phyloP scores from a whole-genome alignment of 2,329 filamentous ascomycete species.

The Dissoconium aciculare region DNA sequence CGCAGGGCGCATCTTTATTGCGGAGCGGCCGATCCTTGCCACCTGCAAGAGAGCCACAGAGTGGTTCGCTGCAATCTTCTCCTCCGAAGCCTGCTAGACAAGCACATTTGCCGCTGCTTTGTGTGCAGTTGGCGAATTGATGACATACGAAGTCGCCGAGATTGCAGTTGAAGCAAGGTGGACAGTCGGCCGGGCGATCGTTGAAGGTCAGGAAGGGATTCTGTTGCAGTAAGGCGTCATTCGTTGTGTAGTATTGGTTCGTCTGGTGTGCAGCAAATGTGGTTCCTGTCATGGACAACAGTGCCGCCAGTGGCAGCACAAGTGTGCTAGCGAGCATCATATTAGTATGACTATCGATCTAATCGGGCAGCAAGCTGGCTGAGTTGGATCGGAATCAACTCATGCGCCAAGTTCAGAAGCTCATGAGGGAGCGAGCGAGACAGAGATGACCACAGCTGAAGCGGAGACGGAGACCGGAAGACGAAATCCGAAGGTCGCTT shows the following conservation, averaged over 20 bases:
- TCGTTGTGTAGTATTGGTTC: conserved; percentile 17
- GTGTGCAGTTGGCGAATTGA: conserved; percentile 80
- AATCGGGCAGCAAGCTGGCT: no score
- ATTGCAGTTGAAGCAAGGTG: conserved; percentile 95
- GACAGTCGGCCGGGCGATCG: conserved; percentile 60
- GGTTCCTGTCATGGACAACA: conserved; percentile 13
- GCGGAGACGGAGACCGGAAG: no score
- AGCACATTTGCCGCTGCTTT: conserved; percentile 79
- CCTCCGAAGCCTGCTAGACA: conserved; percentile 89
- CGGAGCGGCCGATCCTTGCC: conserved; percentile 66
- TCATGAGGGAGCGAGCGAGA: no score
- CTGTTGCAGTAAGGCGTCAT: conserved; percentile 16
- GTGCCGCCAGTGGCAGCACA: conserved; percentile 12
- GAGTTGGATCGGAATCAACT: no score
- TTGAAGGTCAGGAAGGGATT: conserved; percentile 47
- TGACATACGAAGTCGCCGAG: conserved; percentile 81
- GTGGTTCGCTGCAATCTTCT: conserved; percentile 78
- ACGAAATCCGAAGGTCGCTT: no score
- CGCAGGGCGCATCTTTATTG: conserved; percentile 49
- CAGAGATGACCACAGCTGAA: no score
- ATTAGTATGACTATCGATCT: conserved; percentile 4
- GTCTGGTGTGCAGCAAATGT: conserved; percentile 11
- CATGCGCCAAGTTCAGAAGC: no score
- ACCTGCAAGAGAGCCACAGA: conserved; percentile 76
- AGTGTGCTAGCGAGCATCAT: conserved; percentile 18